A percentile compares a stretch with the other conserved stretches of the same genome.
Conservation (phyloP, 805 yeast genomes). For the Cyberlindnera samutprakarnensis region DNA sequence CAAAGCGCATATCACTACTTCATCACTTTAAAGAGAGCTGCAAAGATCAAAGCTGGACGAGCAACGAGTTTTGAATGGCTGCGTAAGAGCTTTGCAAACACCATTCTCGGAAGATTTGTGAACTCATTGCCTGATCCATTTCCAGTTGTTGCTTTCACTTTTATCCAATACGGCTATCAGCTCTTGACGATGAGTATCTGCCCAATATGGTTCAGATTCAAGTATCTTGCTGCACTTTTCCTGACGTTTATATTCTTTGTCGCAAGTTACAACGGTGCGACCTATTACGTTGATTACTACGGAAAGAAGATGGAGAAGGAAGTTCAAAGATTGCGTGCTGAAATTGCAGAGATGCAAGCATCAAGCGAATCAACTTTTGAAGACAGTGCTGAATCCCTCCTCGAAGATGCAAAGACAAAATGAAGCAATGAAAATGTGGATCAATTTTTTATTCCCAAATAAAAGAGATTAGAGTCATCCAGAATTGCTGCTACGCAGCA, state of each 20-base stretch:
- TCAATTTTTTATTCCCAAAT: too few relatives aligned
- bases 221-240: constrained; percentile 58
- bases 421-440: too few relatives aligned
- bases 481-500: too few relatives aligned
- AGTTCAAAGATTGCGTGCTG: constrained; percentile 60
- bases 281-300: constrained; percentile 85
- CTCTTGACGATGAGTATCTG: constrained; percentile 80
- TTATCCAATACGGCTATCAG: constrained; percentile 84
- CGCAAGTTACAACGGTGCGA: constrained; percentile 91
- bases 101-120: constrained; percentile 66
- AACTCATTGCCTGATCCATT: constrained; percentile 75
- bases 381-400: constrained; percentile 12
- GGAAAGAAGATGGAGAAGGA: constrained; percentile 88
- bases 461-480: too few relatives aligned
- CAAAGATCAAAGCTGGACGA: constrained; percentile 77
- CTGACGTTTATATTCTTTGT: constrained; percentile 64
- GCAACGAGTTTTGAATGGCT: constrained; percentile 84
- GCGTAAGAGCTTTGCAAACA: constrained; percentile 60
- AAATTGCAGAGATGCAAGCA: constrained; percentile 56
- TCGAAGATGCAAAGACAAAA: too few relatives aligned
- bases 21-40: constrained; percentile 73
- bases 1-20: constrained; percentile 86
- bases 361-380: constrained; percentile 12
- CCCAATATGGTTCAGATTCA: constrained; percentile 78
- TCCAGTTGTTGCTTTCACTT: constrained; percentile 81